These are phyloP conservation scores for Nyssa sinensis DNA, from an alignment of 148 eudicot genomes.

Conservation along the genomic window DNA sequence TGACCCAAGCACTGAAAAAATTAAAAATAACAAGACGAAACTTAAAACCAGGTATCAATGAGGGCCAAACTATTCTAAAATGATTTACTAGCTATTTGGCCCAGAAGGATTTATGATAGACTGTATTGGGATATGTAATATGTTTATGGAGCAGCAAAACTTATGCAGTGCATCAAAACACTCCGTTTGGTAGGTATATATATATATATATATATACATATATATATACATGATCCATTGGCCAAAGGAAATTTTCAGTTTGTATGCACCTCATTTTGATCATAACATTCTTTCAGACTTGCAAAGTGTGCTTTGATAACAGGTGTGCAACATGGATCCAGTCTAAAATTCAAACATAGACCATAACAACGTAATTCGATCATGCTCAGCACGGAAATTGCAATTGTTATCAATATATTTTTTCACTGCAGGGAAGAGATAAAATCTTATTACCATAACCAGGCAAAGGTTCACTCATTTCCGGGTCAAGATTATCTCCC, in stretches of 20 bases:
- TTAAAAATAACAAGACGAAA: neutral
- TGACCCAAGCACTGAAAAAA: slow-evolving; percentile 64
- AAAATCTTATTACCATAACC: slow-evolving; percentile 54
- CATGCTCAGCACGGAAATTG: neutral
- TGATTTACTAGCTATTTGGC: neutral
- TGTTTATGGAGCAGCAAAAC: neutral
- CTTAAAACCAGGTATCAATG: neutral
- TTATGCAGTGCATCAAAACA: neutral
- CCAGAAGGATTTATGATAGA: neutral
- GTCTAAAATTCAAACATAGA: neutral
- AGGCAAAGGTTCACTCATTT: slow-evolving; percentile 64
- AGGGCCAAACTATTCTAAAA: neutral
- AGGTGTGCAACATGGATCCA: neutral
- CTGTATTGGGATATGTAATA: neutral
- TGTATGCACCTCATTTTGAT: too few relatives aligned
- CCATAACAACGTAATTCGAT: neutral
- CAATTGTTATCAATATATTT: too few relatives aligned
- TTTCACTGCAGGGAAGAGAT: neutral
- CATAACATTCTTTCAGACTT: too few relatives aligned
- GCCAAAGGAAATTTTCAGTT: neutral
- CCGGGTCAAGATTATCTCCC: slow-evolving; percentile 69
- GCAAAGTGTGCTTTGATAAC: neutral
- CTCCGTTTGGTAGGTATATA: neutral
- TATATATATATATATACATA: neutral
- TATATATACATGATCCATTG: too few relatives aligned